Evolutionary conservation across 371 early-diverging fungal species (phyloP), one percentile per base, ranked within the genome.

Genomic region (Synchytrium microbalum): DNA sequence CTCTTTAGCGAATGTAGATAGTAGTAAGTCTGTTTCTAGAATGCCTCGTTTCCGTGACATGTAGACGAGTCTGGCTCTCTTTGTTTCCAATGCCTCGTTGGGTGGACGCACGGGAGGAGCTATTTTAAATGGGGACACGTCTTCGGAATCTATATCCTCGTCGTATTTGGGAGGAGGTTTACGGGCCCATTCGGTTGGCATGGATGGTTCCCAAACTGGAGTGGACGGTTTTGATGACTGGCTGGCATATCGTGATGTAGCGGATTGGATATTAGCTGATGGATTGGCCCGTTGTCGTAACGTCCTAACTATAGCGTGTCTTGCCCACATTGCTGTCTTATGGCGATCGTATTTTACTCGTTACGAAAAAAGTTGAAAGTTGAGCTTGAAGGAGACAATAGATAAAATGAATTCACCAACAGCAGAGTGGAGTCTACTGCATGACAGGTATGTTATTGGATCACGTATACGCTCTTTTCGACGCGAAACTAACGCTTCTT

Each of bases 11-110:
- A 92, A 96, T 0, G 95, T 93, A 27, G 92, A 91, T 23, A 95
- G 74, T 30, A 97, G 64, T 62, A 96, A 78, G 68, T 95, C 96
- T 1, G 88, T 90, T 70, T 97, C 98, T 27, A 96, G 84, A 59
- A 95, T 96, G 28, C 98, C 96, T 32, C 98, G 82, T 72, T 96
- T 97, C 57, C 98, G 88, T 52, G 91, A 88, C 70, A 88, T 87
- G 68, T 91, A 97, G 23, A 84, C 72, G n/a, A 96, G 79, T 16
- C 95, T 84, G 23, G 92, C 86, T 2, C 89, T 82, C 70, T 86
- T 89, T 14, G 79, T 77, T 59, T 86, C 84, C 14, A 83, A 61
- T 1, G 83, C 64, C 70, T 90, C 90, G 62, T 84, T 72, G 10
- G 84, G 79, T 1, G 86, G 56, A n/a, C 56, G 56, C 8, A 55